Evolutionary conservation across 768 basidiomycete genomes (phyloP), one percentile per base, ranked within the genome.

Genomic region (Suillus paluster): DNA sequence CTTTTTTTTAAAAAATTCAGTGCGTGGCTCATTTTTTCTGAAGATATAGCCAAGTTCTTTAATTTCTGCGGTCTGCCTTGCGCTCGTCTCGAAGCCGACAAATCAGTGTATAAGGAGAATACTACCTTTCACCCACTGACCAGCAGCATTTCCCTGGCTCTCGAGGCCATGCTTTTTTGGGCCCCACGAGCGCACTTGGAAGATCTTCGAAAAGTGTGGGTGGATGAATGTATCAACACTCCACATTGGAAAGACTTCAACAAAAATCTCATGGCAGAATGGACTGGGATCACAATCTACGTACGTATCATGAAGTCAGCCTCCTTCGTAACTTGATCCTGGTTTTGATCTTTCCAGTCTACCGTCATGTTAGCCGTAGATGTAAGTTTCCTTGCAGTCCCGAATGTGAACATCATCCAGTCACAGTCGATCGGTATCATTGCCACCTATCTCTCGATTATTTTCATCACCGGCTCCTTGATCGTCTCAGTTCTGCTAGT

Each of bases 251-350:
- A 69, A 5, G 67, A 73, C 9, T 79, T 80, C 55, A 76, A 84
- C 27, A 58, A 55, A 5, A 78, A 78, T 19, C 71, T 84, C 30
- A 76, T n/a, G n/a, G n/a, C n/a, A 5, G 81, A 86, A 65, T 83
- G 81, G 84, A 71, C 78, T 59, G 78, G 80, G 49, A 78, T 83
- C 54, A 79, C 78, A 21, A 78, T 82, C 45, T 81, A 79, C 60
- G 85, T 85, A 52, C 34, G 81, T 66, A 38, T 21, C 21, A 42
- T 25, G 17, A 3, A 33, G 5, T 12, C 2, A 15, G 2, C n/a
- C 10, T 42, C 4, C 23, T 15, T 45, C n/a, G 4, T 23, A 39
- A 52, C 54, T 34, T 5, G 49, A 17, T 1, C 5, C 19, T 41
- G 52, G n/a, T 17, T 38, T 58, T 10, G 39, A 9, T 8, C 2